Conservation (phyloP, 2,329 filamentous ascomycete species). For the Neurospora sp. region DNA sequence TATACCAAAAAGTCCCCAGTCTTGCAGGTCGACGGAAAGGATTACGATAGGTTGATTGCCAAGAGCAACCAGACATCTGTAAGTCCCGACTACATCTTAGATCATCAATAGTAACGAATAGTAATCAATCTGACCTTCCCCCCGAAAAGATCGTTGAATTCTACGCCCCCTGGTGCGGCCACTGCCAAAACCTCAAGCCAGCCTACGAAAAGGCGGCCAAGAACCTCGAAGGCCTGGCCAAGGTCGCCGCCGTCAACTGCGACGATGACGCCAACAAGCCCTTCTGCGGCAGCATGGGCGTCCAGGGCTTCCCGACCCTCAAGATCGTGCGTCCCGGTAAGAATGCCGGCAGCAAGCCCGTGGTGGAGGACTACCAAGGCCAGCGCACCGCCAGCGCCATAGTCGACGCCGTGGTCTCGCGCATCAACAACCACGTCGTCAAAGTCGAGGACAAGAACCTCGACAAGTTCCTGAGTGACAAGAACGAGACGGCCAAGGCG, state of each 20-base stretch:
- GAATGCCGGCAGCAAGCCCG: conserved; percentile 62
- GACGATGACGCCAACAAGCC: conserved; percentile 88
- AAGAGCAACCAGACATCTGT: conserved; percentile 89
- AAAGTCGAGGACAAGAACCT: conserved; percentile 70
- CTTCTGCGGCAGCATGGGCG: conserved; percentile 74
- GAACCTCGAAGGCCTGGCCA: conserved; percentile 81
- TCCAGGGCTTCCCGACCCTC: conserved; percentile 90
- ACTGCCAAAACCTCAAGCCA: conserved; percentile 92
- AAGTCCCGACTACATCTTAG: conserved; percentile 26
- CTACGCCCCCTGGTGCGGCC: conserved; percentile 96
- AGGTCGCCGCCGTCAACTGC: conserved; percentile 90
- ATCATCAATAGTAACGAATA: background rate
- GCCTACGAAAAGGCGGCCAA: conserved; percentile 91
- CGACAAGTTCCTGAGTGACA: conserved; percentile 59
- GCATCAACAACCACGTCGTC: conserved; percentile 87
- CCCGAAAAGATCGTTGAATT: conserved; percentile 58
- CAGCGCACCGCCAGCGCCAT: conserved; percentile 76
- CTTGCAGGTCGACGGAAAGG: conserved; percentile 67
- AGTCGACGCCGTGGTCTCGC: conserved; percentile 71
- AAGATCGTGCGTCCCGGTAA: conserved; percentile 76
- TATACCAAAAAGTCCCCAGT: conserved; percentile 86
- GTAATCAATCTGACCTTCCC: background rate
- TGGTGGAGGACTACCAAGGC: conserved; percentile 86
- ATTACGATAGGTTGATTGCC: conserved; percentile 72
- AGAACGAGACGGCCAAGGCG: conserved; percentile 66